Conservation (phyloP, 441 rosid genomes). For the Dalechampia spathulata region DNA sequence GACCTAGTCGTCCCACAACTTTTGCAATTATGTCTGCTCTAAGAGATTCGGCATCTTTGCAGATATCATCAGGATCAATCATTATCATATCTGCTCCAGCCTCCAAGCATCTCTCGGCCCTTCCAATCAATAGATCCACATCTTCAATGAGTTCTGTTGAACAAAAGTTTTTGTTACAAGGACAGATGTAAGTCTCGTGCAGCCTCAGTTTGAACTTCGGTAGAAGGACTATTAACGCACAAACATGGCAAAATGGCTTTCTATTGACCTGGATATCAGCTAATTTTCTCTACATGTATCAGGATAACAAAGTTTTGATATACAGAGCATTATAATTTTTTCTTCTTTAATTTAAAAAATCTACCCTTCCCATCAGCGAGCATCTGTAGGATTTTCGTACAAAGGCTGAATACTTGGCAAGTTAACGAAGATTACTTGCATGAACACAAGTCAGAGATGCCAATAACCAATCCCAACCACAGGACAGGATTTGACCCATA, state of each 20-base stretch:
- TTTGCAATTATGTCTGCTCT: constrained; percentile 79
- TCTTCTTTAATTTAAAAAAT: neutral
- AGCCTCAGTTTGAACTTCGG: neutral
- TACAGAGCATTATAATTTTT: neutral
- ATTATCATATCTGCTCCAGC: constrained; percentile 94
- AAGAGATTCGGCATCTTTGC: constrained; percentile 60
- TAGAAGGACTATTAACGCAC: neutral
- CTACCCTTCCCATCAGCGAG: neutral
- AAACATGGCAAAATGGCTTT: neutral
- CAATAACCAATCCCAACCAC: neutral
- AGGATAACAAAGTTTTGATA: neutral
- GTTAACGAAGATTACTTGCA: neutral
- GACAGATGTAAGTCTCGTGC: neutral
- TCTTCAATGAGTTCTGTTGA: constrained; percentile 67
- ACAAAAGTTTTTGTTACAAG: neutral
- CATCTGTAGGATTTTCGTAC: neutral
- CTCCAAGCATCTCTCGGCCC: constrained; percentile 92
- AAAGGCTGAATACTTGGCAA: neutral
- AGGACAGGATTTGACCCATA: neutral
- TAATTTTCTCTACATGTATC: neutral
- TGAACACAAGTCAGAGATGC: neutral
- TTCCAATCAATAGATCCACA: constrained; percentile 71
- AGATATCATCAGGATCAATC: constrained; percentile 88
- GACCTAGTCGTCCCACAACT: constrained; percentile 74
- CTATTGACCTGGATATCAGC: neutral